These are phyloP conservation scores for Nicotiana rustica DNA, from an alignment of 305 asterid species.

Conservation along the genomic window DNA sequence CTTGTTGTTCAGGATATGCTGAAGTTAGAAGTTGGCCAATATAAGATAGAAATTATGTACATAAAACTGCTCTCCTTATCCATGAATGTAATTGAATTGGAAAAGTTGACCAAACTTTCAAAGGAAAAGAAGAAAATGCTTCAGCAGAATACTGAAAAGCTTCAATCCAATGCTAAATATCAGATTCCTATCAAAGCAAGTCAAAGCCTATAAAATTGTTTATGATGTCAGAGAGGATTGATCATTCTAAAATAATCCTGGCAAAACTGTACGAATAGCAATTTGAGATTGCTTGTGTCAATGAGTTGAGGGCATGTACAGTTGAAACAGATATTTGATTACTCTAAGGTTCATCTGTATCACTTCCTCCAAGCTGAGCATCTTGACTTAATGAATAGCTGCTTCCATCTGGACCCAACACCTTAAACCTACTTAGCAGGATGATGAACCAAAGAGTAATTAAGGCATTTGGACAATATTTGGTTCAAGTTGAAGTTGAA, in stretches of 20 bases:
- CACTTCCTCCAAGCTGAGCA: slow-evolving; percentile 46
- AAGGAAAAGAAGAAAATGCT: neutral
- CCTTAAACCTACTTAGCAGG: slow-evolving; percentile 57
- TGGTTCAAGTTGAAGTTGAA: neutral
- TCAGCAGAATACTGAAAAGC: neutral
- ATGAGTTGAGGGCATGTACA: slow-evolving; percentile 47
- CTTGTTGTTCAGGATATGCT: neutral
- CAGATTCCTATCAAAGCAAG: neutral
- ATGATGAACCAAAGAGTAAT: neutral
- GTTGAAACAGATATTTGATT: slow-evolving; percentile 27
- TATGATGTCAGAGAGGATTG: slow-evolving; percentile 17
- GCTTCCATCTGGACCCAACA: slow-evolving; percentile 83
- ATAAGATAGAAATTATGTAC: neutral
- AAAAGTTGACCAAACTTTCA: too few relatives aligned
- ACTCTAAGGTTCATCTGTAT: slow-evolving; percentile 56
- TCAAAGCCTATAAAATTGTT: neutral
- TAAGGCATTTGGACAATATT: neutral
- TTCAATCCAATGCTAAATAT: neutral
- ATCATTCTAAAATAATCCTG: slow-evolving; percentile 34
- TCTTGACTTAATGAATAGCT: slow-evolving; percentile 41
- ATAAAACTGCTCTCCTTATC: neutral
- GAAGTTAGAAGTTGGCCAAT: slow-evolving; percentile 2
- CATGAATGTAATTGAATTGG: neutral
- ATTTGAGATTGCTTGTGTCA: slow-evolving; percentile 26
- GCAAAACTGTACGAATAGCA: slow-evolving; percentile 32